A percentile compares a stretch with the other conserved stretches of the same genome.
Conservation (phyloP, 805 yeast genomes). For the Candida quercuum region DNA sequence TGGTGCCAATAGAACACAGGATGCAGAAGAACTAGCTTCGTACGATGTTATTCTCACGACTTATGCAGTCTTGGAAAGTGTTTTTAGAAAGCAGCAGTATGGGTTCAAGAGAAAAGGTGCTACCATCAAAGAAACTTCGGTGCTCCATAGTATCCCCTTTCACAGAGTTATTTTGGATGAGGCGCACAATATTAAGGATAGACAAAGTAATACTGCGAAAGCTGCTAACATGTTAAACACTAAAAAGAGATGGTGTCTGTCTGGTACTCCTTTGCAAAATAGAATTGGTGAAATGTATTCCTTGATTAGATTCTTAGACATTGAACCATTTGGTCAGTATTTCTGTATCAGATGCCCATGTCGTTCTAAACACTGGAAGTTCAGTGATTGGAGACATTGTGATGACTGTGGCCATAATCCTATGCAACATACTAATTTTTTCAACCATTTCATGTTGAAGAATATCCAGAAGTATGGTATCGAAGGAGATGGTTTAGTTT, state of each 20-base stretch:
- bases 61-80: conserved; percentile 87
- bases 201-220: conserved; percentile 88
- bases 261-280: conserved; percentile 96
- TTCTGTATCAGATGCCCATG: conserved; percentile 94
- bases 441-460: conserved; percentile 92
- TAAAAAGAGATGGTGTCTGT: conserved; percentile 80
- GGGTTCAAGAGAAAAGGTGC: conserved; percentile 78
- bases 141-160: conserved; percentile 68
- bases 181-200: conserved; percentile 95
- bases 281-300: conserved; percentile 96
- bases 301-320: conserved; percentile 73
- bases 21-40: conserved; percentile 43
- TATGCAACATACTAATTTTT: conserved; percentile 92
- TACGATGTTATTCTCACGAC: conserved; percentile 87
- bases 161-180: conserved; percentile 90
- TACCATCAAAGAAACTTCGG: conserved; percentile 66
- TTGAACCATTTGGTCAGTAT: conserved; percentile 83
- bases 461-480: conserved; percentile 86
- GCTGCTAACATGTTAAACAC: conserved; percentile 78
- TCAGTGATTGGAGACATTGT: conserved; percentile 78
- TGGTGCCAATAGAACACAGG: conserved; percentile 72
- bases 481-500: conserved; percentile 72
- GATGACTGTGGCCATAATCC: conserved; percentile 86
- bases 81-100: conserved; percentile 70
- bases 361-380: conserved; percentile 75